Evolutionary conservation across 2,329 filamentous ascomycete genomes (phyloP).

Genomic region (Penicillium sp.): DNA sequence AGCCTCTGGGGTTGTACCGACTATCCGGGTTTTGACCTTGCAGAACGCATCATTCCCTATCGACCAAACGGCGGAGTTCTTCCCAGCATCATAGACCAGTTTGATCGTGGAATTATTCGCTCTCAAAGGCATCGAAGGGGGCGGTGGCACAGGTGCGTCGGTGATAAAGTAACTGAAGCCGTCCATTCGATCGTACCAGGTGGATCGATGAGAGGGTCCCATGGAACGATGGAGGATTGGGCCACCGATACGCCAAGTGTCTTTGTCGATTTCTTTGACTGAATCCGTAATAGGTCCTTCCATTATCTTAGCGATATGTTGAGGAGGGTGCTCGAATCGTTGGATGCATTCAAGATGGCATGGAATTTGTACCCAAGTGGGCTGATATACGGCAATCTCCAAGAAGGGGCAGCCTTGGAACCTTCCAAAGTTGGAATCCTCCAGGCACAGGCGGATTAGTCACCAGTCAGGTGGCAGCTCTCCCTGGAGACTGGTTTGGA

Average conservation of each 20-base stretch:
- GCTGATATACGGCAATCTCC: too few species aligned
- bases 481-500: too few species aligned
- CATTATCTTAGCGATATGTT: too few species aligned
- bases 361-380: too few species aligned
- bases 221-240: neutral
- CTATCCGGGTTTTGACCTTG: constrained; percentile 18
- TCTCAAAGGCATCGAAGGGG: neutral
- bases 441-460: too few species aligned
- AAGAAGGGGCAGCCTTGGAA: too few species aligned
- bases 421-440: too few species aligned
- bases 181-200: constrained; percentile 6
- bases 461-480: too few species aligned
- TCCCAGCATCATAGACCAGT: constrained; percentile 22
- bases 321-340: too few species aligned
- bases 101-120: neutral
- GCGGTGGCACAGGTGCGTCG: neutral
- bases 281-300: neutral
- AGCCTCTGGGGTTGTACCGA: constrained; percentile 12
- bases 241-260: constrained; percentile 1
- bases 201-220: neutral
- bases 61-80: constrained; percentile 23
- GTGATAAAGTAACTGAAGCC: neutral
- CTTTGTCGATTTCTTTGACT: constrained; percentile 1
- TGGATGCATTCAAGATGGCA: too few species aligned
- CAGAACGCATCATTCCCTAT: constrained; percentile 22